Conservation (phyloP, 768 basidiomycete genomes). For the Clavaria fumosa region DNA sequence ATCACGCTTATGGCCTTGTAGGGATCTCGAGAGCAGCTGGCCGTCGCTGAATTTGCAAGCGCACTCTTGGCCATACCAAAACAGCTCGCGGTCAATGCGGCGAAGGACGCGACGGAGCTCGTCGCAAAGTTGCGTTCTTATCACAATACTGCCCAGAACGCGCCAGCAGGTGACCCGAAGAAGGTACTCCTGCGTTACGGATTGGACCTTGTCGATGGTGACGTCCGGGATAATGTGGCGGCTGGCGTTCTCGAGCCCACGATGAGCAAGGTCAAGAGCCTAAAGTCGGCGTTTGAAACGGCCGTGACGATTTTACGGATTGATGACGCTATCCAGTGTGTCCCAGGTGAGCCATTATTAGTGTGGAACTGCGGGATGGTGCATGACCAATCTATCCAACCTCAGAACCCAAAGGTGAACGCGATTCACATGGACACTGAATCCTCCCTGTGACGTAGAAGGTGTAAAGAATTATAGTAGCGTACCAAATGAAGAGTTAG, state of each 20-base stretch:
- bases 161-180: conserved; percentile 80
- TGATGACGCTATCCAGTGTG: conserved; percentile 88
- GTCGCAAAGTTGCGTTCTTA: conserved; percentile 94
- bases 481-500: no score
- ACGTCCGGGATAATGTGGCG: conserved; percentile 86
- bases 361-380: no score
- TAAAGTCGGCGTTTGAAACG: conserved; percentile 95
- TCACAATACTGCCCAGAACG: conserved; percentile 93
- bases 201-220: conserved; percentile 85
- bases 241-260: conserved; percentile 95
- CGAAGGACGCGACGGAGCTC: conserved; percentile 94
- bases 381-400: conserved; percentile 1
- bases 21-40: conserved; percentile 97
- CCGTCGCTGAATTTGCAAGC: conserved; percentile 96
- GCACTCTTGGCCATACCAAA: conserved; percentile 93
- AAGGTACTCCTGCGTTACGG: conserved; percentile 85
- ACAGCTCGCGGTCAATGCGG: conserved; percentile 92
- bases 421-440: conserved; percentile 66
- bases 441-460: no score
- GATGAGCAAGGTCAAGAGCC: conserved; percentile 89
- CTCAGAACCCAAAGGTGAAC: conserved; percentile 56
- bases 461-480: no score
- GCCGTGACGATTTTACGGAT: conserved; percentile 90
- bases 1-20: conserved; percentile 18
- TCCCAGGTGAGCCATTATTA: conserved; percentile 45